Conservation (phyloP, 495 filamentous ascomycete species). For the Neurospora sp. region DNA sequence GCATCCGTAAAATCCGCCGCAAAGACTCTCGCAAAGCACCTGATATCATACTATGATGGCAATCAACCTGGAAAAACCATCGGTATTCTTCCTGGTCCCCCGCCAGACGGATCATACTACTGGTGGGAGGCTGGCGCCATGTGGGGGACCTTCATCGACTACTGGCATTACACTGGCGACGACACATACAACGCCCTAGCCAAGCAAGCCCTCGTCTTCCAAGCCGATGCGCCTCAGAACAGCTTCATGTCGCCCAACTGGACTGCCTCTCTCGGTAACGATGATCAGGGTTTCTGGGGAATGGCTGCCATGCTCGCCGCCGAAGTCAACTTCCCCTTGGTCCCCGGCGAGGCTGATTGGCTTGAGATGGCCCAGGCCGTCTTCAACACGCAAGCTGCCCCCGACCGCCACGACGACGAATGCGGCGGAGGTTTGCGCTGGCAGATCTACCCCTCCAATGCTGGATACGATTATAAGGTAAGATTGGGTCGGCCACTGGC, state of each 20-base stretch:
- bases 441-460: conserved; percentile 71
- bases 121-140: conserved; percentile 77
- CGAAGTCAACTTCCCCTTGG: conserved; percentile 53
- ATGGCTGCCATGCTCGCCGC: conserved; percentile 60
- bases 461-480: conserved; percentile 68
- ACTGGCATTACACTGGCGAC: conserved; percentile 60
- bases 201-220: conserved; percentile 45
- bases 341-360: conserved; percentile 57
- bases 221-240: conserved; percentile 42
- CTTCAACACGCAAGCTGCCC: conserved; percentile 60
- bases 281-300: conserved; percentile 62
- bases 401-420: conserved; percentile 49
- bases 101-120: conserved; percentile 26
- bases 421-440: conserved; percentile 74
- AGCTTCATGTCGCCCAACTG: conserved; percentile 57
- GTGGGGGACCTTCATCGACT: conserved; percentile 59
- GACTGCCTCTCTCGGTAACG: conserved; percentile 53
- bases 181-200: conserved; percentile 48
- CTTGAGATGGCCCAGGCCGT: conserved; percentile 71
- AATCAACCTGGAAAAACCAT: conserved; percentile 47
- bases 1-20: conserved; percentile 20
- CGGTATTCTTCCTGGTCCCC: conserved; percentile 33
- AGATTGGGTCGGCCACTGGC: neutral
- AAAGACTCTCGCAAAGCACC: conserved; percentile 29
- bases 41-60: conserved; percentile 56